Evolutionary conservation across 2,329 filamentous ascomycete genomes (phyloP), one percentile per base, ranked within the genome.

Genomic region (Aspergillus candidus): DNA sequence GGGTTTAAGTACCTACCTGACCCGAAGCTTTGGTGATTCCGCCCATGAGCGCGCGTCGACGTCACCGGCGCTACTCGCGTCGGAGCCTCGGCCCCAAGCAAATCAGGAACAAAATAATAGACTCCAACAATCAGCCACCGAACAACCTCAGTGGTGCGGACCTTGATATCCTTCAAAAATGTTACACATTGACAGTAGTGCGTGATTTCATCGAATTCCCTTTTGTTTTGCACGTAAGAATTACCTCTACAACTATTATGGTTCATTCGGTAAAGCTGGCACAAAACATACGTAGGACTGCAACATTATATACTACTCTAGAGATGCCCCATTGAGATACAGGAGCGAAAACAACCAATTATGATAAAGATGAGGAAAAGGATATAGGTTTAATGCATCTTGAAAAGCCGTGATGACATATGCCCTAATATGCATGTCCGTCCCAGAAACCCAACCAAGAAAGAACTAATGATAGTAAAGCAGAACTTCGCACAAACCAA

Each of bases 391-490:
- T 38, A 35, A 22, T 12, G 22, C 22, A 41, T 37, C 34, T 40
- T 47, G 32, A 41, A 46, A 50, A 47, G 34, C 43, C 50, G 54
- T 52, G 50, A 52, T 48, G 32, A 56, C 51, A 56, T 44, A 27
- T 27, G 46, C 53, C 49, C 46, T 53, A 50, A 34, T 50, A 57
- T 57, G 50, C 52, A 50, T 53, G 52, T 47, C 51, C 50, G 47
- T 47, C 53, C 54, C 53, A 51, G 54, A 53, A 53, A 47, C 54
- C 55, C 55, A 55, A 50, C 50, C 53, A 51, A 52, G 44, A 52
- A 51, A 27, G 22, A 27, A 27, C 22, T 27, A 27, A 52, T 43
- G 48, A 54, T 41, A 44, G 46, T 22, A 13, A 41, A 40, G 31
- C 42, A 47, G 41, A 47, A 43, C 52, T 51, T 52, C 49, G 53